A percentile compares a stretch with the other conserved stretches of the same genome.
Evolutionary conservation across 345 rosid genomes (phyloP).

Genomic region (Eucalyptus coolabah): DNA sequence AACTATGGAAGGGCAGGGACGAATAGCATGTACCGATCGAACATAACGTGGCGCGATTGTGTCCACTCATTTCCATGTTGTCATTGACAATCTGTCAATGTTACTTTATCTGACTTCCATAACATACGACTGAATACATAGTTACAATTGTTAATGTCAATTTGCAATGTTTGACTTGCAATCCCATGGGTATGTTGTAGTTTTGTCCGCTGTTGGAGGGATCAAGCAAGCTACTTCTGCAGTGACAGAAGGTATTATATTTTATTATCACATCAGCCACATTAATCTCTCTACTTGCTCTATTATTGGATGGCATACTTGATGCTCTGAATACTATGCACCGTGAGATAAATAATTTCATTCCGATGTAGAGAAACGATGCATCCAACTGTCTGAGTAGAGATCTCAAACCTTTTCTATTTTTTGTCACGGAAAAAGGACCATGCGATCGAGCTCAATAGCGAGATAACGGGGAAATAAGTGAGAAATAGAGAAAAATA

Average conservation of each 20-base stretch:
- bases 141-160: background rate
- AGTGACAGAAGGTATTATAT: background rate
- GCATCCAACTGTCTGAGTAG: background rate
- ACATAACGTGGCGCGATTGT: background rate
- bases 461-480: background rate
- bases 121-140: background rate
- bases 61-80: background rate
- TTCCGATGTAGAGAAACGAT: background rate
- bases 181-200: background rate
- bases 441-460: background rate
- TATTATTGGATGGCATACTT: background rate
- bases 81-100: background rate
- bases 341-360: background rate
- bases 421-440: background rate
- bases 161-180: background rate
- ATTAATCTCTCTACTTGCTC: background rate
- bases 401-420: background rate
- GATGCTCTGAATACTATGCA: background rate
- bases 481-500: background rate
- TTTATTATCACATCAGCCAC: background rate
- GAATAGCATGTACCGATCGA: background rate
- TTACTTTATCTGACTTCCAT: background rate
- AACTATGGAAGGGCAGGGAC: background rate
- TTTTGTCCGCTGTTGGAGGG: conserved; percentile 41
- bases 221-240: conserved; percentile 6